phyloP scores from a whole-genome alignment of 257 asterid genomes.

The Solanum lignicaule region DNA sequence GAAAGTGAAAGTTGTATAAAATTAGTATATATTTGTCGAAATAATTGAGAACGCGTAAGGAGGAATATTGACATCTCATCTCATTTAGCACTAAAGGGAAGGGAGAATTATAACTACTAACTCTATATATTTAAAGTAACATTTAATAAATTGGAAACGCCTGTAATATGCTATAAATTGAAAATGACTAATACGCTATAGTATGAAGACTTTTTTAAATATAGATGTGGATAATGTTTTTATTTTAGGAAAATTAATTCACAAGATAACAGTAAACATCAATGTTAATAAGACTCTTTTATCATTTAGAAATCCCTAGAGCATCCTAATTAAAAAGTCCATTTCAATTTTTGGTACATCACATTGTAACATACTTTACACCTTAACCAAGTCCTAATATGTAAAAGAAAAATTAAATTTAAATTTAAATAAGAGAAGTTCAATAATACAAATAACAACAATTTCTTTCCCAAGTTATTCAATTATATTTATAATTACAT shows the following conservation, averaged over 20 bases:
- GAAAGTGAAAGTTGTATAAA: neutral
- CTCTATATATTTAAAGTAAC: neutral
- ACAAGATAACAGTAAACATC: neutral
- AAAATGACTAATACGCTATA: neutral
- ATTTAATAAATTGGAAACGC: neutral
- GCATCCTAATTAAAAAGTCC: neutral
- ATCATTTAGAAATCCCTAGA: neutral
- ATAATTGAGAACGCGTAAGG: neutral
- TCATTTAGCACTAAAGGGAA: neutral
- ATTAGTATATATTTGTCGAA: neutral
- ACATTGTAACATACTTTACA: no score
- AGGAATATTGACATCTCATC: neutral
- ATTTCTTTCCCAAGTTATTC: neutral
- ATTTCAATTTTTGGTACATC: neutral
- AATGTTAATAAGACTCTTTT: neutral
- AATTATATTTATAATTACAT: neutral
- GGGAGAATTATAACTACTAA: neutral
- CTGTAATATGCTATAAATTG: neutral
- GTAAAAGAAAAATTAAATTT: no score
- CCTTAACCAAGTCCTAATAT: no score
- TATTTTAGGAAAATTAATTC: neutral
- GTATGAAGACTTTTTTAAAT: neutral
- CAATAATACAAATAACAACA: neutral
- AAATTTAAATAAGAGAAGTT: no score
- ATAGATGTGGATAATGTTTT: neutral